phyloP scores from a whole-genome alignment of 225 moss, liverwort and hornwort species.

The Bryoerythrophyllum caledonicum region DNA sequence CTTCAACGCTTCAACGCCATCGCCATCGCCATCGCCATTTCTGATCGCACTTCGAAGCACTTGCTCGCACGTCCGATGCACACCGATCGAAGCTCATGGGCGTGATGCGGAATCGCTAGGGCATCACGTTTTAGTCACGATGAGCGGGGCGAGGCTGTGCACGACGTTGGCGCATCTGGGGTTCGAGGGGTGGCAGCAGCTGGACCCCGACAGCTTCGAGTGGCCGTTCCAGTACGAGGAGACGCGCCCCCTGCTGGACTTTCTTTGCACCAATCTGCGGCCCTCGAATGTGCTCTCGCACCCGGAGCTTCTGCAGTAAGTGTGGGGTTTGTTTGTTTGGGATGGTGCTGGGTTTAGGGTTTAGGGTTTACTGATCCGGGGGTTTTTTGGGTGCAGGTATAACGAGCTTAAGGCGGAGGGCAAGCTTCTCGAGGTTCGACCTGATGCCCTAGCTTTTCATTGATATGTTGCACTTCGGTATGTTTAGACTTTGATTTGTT shows the following conservation, averaged over 20 bases:
- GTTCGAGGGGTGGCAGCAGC: constrained; percentile 90
- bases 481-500: no score
- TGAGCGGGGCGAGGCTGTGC: constrained; percentile 95
- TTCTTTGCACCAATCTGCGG: constrained; percentile 90
- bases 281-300: constrained; percentile 88
- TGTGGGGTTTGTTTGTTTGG: not conserved
- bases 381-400: constrained; percentile 50
- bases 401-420: constrained; percentile 87
- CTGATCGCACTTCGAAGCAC: no score
- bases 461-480: no score
- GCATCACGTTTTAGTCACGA: not conserved
- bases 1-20: no score
- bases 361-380: not conserved
- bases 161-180: constrained; percentile 82
- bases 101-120: no score
- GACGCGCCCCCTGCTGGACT: constrained; percentile 82
- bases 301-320: constrained; percentile 79
- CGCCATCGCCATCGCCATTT: no score
- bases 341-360: not conserved
- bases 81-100: not conserved
- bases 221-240: constrained; percentile 99
- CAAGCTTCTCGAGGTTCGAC: constrained; percentile 81
- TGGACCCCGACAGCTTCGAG: constrained; percentile 97
- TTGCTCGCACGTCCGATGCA: no score
- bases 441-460: not conserved